Base-by-base conservation (phyloP, 306 rosid species). In the Quercus ilex region DNA sequence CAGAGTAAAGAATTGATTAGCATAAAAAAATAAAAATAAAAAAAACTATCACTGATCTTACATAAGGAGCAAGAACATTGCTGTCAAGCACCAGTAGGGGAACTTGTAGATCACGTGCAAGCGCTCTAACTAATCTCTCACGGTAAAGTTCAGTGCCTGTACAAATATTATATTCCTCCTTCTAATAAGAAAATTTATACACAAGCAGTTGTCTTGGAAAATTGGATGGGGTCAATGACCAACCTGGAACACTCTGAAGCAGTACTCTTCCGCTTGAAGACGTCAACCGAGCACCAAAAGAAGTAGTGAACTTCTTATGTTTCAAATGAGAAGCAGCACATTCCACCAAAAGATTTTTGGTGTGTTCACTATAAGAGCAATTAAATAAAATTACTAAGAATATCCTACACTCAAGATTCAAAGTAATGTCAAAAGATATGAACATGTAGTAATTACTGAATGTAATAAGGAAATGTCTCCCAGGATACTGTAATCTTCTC, bases 101-200 rank as follows among this genome's bases (percentile, higher is more conserved):
- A 62, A 95, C 99, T 88, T 90, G 89, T 74, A 92, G 83, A 82
- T 91, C 98, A 63, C 64, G 93, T 49, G 99, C 94, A 73, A 95
- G 97, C 46, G 99, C 99, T 83, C 84, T 95, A 63, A 95, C 97
- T 55, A 95, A 81, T 84, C 99, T 91, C 79, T 95, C 99, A 3
- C 98, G 96, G 79, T 95, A 95, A 74, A 95, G 96, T 86, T 95
- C 99, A 62, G 92, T 90, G 71, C 99, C 99, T 95, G 87, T 62
- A 76, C 71, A 75, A 64, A 33, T 67, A 33, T 67, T 35, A 67
- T n/a, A 14, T 67, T 5, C 72, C 6, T 18, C n/a, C 72, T 19
- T 7, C 49, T 8, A 17, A 67, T 33, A 33, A 67, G 70, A 35
- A 64, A 19, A 67, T 33, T 21, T 19, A 31, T 17, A 19, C 5